Evolutionary conservation across 345 rosid genomes (phyloP).

Genomic region (Acer negundo): DNA sequence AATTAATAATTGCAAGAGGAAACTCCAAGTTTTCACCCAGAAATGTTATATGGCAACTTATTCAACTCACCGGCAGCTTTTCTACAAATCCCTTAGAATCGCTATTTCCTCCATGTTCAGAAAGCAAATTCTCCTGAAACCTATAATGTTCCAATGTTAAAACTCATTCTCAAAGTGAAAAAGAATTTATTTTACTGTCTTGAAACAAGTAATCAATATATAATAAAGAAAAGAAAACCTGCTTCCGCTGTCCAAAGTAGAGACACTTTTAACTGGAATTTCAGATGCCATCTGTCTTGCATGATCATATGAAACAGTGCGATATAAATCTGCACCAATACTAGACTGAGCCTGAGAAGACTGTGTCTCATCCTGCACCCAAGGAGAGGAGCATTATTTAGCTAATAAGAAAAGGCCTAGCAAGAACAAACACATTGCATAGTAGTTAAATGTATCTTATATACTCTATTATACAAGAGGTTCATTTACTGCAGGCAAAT

Average conservation of each 20-base stretch:
- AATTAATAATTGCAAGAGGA: background rate
- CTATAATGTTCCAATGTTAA: conserved; percentile 29
- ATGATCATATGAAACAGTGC: conserved; percentile 37
- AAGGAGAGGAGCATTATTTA: conserved; percentile 5
- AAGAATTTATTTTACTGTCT: conserved; percentile 7
- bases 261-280: conserved; percentile 35
- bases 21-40: conserved; percentile 2
- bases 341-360: conserved; percentile 42
- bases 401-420: background rate
- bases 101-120: conserved; percentile 34
- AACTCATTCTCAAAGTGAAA: conserved; percentile 9
- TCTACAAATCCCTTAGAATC: conserved; percentile 32
- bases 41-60: background rate
- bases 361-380: conserved; percentile 56
- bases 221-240: conserved; percentile 44
- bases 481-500: background rate
- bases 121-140: conserved; percentile 38
- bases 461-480: background rate
- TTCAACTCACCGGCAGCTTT: conserved; percentile 43
- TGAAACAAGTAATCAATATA: conserved; percentile 1
- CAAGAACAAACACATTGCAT: background rate
- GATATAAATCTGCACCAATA: conserved; percentile 38
- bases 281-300: conserved; percentile 47
- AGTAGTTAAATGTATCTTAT: background rate
- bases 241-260: conserved; percentile 44